phyloP scores from a whole-genome alignment of 352 stramenopile genomes.

The Pythium volutum region DNA sequence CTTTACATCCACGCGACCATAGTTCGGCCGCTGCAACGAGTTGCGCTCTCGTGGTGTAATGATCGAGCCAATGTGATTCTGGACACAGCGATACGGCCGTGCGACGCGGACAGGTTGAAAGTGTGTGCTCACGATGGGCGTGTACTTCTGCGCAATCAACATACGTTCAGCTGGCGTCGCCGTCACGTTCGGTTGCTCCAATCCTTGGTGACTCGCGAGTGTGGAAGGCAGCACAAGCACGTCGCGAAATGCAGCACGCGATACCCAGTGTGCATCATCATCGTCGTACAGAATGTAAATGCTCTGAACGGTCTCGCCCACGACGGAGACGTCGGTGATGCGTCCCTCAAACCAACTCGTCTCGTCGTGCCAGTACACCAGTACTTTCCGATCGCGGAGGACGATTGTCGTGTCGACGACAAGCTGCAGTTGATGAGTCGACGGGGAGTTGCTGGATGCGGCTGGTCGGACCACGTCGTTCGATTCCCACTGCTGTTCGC shows the following conservation, averaged over 20 bases:
- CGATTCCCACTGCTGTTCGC: slow-evolving; percentile 44
- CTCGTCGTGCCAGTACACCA: slow-evolving; percentile 44
- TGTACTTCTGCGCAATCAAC: slow-evolving; percentile 37
- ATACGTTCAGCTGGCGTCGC: neutral
- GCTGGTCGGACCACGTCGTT: slow-evolving; percentile 10
- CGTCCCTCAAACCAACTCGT: slow-evolving; percentile 40
- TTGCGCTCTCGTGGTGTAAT: slow-evolving; percentile 30
- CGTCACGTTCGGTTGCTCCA: neutral
- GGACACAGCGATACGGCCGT: slow-evolving; percentile 32
- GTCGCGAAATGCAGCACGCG: slow-evolving; percentile 24
- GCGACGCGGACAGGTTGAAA: slow-evolving; percentile 43
- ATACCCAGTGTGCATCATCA: slow-evolving; percentile 44
- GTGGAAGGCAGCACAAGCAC: slow-evolving; percentile 28
- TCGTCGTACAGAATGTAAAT: slow-evolving; percentile 51
- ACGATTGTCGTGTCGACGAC: neutral
- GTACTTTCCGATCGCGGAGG: slow-evolving; percentile 17
- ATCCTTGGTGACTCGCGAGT: neutral
- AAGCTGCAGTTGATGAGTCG: slow-evolving; percentile 33
- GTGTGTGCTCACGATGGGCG: slow-evolving; percentile 25
- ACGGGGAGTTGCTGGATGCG: neutral
- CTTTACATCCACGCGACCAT: neutral
- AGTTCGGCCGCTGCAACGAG: neutral
- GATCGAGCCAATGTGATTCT: slow-evolving; percentile 35
- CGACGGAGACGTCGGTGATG: slow-evolving; percentile 15
- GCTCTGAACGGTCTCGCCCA: neutral